Base-by-base conservation (phyloP, 176 grass and related monocot species). In the Musa acuminata region DNA sequence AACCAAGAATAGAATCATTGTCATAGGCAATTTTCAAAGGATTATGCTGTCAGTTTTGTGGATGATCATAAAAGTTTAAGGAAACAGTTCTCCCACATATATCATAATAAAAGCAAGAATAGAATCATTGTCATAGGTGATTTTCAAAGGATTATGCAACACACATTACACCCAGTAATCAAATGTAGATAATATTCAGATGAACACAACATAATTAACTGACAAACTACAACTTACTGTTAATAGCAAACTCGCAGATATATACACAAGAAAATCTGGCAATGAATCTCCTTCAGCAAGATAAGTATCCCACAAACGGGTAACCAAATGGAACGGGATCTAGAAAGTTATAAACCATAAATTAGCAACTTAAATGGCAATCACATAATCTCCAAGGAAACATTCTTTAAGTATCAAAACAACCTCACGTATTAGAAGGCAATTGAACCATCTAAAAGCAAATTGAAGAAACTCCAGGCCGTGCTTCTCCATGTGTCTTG, bases 361-460 rank as follows among this genome's bases (percentile, higher is more conserved):
- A 26, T 63, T 64, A 57, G 16, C 24, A 78, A 29, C 8, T 27
- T 51, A 64, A 59, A 52, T 25, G 58, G 35, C 3, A 43, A 67
- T 52, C 27, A 48, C 11, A 48, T 29, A 19, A 43, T 60, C 24
- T 21, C 29, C 13, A 64, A 76, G 16, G 35, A 64, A 20, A 21
- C 71, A 53, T 64, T 22, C 19, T 21, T 73, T 60, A 43, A 21
- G n/a, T 71, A 66, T 24, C 16, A 21, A 25, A 21, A 5, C 9
- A 14, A 99, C 95, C 90, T 99, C 95, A 10, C 95, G 90, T 82
- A 99, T 99, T 84, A 99, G 21, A 72, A 99, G 90, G 81, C 90
- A 99, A 55, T 99, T 99, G 73, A 99, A 99, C 90, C 95, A 99
- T 58, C 95, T 88, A 78, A 99, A 99, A 67, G 90, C 88, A 82